Base-by-base conservation (phyloP, 768 basidiomycete species). In the Hericium alpestre region DNA sequence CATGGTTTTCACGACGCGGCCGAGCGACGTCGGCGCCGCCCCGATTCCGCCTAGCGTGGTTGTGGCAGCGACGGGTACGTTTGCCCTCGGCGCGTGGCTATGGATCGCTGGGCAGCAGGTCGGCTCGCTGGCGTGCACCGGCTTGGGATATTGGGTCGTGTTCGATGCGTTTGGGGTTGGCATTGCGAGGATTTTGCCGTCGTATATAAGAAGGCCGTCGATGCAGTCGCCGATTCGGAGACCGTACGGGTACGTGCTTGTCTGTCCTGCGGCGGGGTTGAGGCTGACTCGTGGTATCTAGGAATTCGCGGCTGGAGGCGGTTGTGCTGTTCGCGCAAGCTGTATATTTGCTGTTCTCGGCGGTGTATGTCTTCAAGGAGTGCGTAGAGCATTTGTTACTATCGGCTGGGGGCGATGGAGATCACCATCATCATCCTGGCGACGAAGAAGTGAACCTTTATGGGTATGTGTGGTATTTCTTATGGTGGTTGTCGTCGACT, bases 281-380 rank as follows among this genome's bases (percentile, higher is more conserved):
- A 11, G 16, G 22, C 20, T 47, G 43, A 49, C 54, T 6, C 27
- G 49, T 38, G 16, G 16, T 58, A 20, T 54, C 20, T 57, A 89
- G 87, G 56, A 81, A 80, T 58, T 79, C 80, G 4, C 83, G 90
- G 1, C 64, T 85, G 40, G 82, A 82, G 63, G 87, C 86, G 0
- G 79, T 88, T 3, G 67, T 84, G 55, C 74, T 90, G 68, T 99
- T 98, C 64, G 83, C 91, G 0, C 95, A 97, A 65, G 82, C 84
- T 10, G 89, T 99, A 12, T 98, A 96, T 70, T 76, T 99, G 56
- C 83, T 95, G 74, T 99, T 98, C 67, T 83, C 93, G 0, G 84
- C 91, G 0, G 87, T 97, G 2, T 99, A 98, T 72, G 87, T 98
- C 16, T 93, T 92, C 65, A 98, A 99, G 66, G 96, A 99, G 76